Base-by-base conservation (phyloP, 352 stramenopile genomes). In the Pythium phragmitis region DNA sequence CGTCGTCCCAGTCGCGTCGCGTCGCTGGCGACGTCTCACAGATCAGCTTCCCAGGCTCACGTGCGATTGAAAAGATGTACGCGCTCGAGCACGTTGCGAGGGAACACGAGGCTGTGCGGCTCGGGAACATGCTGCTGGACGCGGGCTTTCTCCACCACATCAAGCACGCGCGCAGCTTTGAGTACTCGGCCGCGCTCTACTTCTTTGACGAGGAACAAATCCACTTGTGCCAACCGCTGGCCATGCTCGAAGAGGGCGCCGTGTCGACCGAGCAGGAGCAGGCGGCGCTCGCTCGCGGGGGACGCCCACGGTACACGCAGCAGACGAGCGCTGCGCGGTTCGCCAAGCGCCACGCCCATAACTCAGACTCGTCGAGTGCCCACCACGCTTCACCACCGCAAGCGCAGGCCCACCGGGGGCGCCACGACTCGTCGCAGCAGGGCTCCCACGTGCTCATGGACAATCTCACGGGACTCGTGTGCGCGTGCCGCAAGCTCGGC, bases 51-150 rank as follows among this genome's bases (percentile, higher is more conserved):
- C 67, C 69, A 11, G 73, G 70, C 11, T 50, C 67, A 13, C 53
- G 51, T 9, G 59, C 50, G 7, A 59, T 80, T 48, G 49, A 62
- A 17, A 65, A 55, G 14, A 57, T 81, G 58, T 54, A 65, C 5
- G 49, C 60, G 12, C 39, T 65, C 0, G 49, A 63, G 21, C 57
- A 63, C 14, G 59, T 73, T 16, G 46, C 19, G 1, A 52, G 46
- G 4, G 47, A 55, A 9, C n/a, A 50, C 3, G 75, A 82, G 28
- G 75, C 61, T 4, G 47, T 82, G 9, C 75, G 75, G 7, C 23
- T 82, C 11, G 72, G 72, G 2, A 82, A 82, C 43, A 55, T 73
- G 50, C 47, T 80, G 37, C 62, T 82, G 57, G 68, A 80, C 39
- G 64, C 67, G 1, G 68, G 70, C 3, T 65, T 75, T 23, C 23